Evolutionary conservation across 208 protist species (phyloP).

Genomic region (Leishmania lainsoni): DNA sequence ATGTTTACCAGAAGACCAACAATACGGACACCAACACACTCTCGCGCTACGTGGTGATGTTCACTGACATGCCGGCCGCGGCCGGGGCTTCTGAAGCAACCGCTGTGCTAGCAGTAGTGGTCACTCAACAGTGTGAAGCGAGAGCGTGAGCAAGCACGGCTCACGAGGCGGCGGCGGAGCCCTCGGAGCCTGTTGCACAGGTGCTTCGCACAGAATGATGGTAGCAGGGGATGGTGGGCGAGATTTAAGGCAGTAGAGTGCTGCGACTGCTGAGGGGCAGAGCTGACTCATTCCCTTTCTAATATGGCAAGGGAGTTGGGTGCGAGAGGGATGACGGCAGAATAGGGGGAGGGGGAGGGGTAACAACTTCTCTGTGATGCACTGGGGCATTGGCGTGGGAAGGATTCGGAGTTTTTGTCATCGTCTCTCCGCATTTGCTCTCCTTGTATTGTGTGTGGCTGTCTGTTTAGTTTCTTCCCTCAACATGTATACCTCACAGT

Average conservation of each 20-base stretch:
- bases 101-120: background rate
- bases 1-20: constrained; percentile 70
- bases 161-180: constrained; percentile 10
- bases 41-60: constrained; percentile 66
- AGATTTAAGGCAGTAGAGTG: background rate
- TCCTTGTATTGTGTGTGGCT: background rate
- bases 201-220: constrained; percentile 10
- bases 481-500: too few relatives aligned
- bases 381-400: background rate
- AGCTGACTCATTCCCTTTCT: background rate
- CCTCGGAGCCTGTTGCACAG: constrained; percentile 7
- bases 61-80: constrained; percentile 32
- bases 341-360: background rate
- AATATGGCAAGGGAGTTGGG: background rate
- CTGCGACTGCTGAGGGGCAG: background rate
- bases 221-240: background rate
- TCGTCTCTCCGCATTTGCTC: background rate
- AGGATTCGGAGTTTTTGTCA: background rate
- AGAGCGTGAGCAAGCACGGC: constrained; percentile 8
- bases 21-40: constrained; percentile 49
- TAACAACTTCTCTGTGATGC: background rate
- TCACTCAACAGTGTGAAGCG: constrained; percentile 19
- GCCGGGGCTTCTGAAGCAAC: background rate
- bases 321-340: background rate
- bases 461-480: background rate